Evolutionary conservation across 768 basidiomycete species (phyloP).

Genomic region (Tylopilus sp.): DNA sequence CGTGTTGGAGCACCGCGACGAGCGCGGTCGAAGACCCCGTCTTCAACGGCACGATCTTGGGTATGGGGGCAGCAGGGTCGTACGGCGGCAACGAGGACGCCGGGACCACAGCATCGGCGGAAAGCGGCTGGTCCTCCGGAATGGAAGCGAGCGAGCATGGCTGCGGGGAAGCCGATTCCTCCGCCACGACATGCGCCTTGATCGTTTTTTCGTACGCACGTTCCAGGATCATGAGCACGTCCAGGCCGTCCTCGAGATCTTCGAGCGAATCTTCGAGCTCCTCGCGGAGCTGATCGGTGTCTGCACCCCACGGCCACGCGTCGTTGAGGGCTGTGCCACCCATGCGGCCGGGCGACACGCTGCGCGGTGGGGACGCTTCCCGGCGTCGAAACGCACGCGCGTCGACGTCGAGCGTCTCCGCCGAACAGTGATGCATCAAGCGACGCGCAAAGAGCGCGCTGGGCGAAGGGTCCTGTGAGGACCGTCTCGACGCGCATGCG

Average conservation of each 20-base stretch:
- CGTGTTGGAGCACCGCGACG: conserved; percentile 57
- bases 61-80: conserved; percentile 12
- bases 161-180: conserved; percentile 15
- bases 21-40: conserved; percentile 68
- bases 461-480: conserved; percentile 39
- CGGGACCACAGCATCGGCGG: not conserved
- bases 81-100: conserved; percentile 13
- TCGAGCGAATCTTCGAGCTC: conserved; percentile 47
- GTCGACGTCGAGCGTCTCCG: conserved; percentile 39
- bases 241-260: conserved; percentile 66
- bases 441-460: conserved; percentile 67
- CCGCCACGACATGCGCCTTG: conserved; percentile 50
- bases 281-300: conserved; percentile 42
- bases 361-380: conserved; percentile 37
- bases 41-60: conserved; percentile 40
- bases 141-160: conserved; percentile 17
- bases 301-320: conserved; percentile 29
- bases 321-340: conserved; percentile 25
- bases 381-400: conserved; percentile 10
- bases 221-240: conserved; percentile 66
- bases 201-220: conserved; percentile 66
- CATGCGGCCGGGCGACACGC: conserved; percentile 43
- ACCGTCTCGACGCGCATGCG: conserved; percentile 23
- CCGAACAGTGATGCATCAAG: conserved; percentile 83
- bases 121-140: conserved; percentile 19